phyloP scores from a whole-genome alignment of 2,329 filamentous ascomycete genomes.

The Paecilomyces formosus region DNA sequence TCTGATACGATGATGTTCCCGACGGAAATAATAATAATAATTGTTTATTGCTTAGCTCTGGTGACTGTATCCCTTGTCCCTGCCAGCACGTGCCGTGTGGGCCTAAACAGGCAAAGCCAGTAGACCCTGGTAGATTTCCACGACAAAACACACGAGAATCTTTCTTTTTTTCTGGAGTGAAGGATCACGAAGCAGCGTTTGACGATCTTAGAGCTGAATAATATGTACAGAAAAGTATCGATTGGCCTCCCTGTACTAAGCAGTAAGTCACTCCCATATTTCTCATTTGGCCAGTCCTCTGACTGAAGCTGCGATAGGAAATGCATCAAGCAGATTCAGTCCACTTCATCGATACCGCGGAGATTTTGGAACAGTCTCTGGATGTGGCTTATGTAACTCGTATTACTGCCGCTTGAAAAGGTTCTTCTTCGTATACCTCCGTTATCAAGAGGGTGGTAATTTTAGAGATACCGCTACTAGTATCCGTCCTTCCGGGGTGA shows the following conservation, averaged over 20 bases:
- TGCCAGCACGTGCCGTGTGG: not conserved
- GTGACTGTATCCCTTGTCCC: not conserved
- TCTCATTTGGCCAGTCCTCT: not conserved
- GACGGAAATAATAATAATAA: no score
- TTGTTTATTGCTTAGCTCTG: no score
- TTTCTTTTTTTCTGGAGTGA: no score
- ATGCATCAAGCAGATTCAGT: not conserved
- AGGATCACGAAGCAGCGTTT: no score
- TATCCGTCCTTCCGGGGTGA: not conserved
- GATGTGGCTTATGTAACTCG: not conserved
- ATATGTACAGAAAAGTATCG: no score
- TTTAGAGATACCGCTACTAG: not conserved
- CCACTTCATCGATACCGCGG: not conserved
- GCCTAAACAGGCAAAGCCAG: not conserved
- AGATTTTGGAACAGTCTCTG: not conserved
- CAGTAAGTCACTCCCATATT: not conserved
- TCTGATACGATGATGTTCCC: no score
- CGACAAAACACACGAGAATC: not conserved
- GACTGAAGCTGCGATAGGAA: not conserved
- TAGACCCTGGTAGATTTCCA: not conserved
- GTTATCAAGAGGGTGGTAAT: not conserved
- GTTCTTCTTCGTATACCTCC: not conserved
- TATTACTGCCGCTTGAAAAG: not conserved
- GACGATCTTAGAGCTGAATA: no score
- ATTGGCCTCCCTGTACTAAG: not conserved